Conservation (phyloP, 2,329 filamentous ascomycete species). For the Calonectria pseudoturangicola region DNA sequence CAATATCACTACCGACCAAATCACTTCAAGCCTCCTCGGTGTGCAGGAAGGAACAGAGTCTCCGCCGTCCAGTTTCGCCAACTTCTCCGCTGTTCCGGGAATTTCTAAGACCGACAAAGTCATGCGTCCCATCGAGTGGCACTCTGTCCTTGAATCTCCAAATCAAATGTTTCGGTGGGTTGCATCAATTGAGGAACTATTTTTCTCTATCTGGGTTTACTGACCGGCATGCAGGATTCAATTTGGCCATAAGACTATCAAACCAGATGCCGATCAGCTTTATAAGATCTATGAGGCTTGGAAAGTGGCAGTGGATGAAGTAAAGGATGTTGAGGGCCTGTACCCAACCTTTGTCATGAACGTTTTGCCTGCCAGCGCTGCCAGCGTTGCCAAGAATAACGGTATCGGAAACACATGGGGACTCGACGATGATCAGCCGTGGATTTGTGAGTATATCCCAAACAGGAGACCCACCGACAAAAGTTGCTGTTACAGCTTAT, state of each 20-base stretch:
- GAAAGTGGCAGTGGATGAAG: conserved; percentile 57
- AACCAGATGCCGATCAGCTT: conserved; percentile 58
- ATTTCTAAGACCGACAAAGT: conserved; percentile 51
- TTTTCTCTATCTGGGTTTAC: background rate
- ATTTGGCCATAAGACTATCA: conserved; percentile 61
- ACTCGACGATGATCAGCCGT: conserved; percentile 30
- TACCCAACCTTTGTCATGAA: conserved; percentile 38
- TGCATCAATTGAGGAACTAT: too few species aligned
- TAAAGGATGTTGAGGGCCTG: conserved; percentile 37
- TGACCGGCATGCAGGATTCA: conserved; percentile 6
- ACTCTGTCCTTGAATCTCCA: conserved; percentile 55
- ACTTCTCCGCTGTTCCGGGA: conserved; percentile 30
- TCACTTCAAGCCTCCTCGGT: conserved; percentile 55
- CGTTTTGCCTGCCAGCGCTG: conserved; percentile 4
- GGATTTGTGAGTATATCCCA: conserved; percentile 26
- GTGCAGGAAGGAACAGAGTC: conserved; percentile 55
- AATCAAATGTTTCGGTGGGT: conserved; percentile 60
- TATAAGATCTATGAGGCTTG: conserved; percentile 59
- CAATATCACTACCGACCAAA: conserved; percentile 51
- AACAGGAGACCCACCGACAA: background rate
- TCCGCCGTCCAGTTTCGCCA: conserved; percentile 35
- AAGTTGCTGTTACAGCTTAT: background rate
- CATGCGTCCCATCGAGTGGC: conserved; percentile 54
- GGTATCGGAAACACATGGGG: conserved; percentile 40
- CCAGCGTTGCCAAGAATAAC: conserved; percentile 34